Base-by-base conservation (phyloP, 768 basidiomycete genomes). In the Neoboletus magnificus region DNA sequence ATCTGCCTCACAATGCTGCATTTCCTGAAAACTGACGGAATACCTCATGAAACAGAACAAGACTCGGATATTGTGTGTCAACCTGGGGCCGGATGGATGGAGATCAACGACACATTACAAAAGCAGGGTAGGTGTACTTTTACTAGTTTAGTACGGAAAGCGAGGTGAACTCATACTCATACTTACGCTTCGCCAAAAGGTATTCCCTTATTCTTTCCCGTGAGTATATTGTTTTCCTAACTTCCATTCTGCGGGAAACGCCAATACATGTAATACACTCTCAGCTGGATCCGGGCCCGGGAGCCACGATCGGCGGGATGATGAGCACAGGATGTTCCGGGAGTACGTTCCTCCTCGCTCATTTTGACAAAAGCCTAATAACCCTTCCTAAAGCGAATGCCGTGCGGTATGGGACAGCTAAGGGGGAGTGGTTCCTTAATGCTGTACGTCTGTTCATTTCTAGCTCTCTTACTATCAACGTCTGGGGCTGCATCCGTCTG, bases 361-460 rank as follows among this genome's bases (percentile, higher is more conserved):
- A 20, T 23, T 29, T 20, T 43, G n/a, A 45, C 13, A 9, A 37
- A 32, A 82, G 5, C n/a, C 43, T 50, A 32, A 54, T 27, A 1
- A 50, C 36, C 8, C 12, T 49, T 52, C 22, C 46, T 9, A n/a
- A 60, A 67, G 89, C 89, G 0, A 91, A 90, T 60, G 88, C 89
- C 2, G 90, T 91, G 1, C 75, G 91, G 23, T 95, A 93, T 65
- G 93, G 91, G 11, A 95, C 92, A 8, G 92, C 91, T 0, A 91
- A 87, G 66, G 89, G 78, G 0, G 92, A 94, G 73, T 94, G 92
- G 93, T 91, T 95, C 64, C 74, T 95, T 40, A 94, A 93, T 61
- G 82, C 82, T 23, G 91, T 91, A 64, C 48, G 81, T 73, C 33
- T 6, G 0, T 47, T 45, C 32, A 39, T 23, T 22, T 27, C 18